A percentile compares a stretch with the other conserved stretches of the same genome.
These are phyloP conservation scores for Solanum etuberosum DNA, from an alignment of 257 asterid species.

Conservation along the genomic window DNA sequence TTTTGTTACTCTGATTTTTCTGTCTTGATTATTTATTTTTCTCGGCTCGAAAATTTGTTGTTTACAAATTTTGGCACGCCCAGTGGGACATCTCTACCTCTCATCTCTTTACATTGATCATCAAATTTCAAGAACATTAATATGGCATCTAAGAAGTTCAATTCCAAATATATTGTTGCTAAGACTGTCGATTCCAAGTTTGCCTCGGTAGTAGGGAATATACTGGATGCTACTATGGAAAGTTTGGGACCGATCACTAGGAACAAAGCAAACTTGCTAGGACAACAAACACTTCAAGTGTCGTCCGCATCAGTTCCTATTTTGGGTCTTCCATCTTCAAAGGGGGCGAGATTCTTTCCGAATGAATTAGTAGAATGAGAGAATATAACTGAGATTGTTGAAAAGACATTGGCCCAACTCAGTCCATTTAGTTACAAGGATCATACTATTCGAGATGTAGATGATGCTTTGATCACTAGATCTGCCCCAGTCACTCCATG, in stretches of 20 bases:
- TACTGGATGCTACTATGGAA: neutral
- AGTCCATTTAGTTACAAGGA: neutral
- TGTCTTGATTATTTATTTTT: neutral
- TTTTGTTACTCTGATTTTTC: neutral
- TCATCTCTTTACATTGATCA: neutral
- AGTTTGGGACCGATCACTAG: neutral
- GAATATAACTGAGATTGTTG: neutral
- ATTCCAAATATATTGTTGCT: neutral
- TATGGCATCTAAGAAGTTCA: neutral
- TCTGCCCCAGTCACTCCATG: neutral
- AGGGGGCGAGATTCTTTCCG: neutral
- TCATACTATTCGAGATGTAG: fast-evolving
- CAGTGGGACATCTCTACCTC: neutral
- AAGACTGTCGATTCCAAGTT: neutral
- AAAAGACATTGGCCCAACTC: neutral
- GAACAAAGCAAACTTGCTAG: neutral
- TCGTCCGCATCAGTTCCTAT: neutral
- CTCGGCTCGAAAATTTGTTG: neutral
- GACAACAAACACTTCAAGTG: neutral
- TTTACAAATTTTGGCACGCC: neutral
- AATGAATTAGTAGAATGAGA: neutral
- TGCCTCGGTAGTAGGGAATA: neutral
- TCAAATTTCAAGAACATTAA: neutral
- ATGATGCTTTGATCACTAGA: neutral
- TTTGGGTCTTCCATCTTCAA: neutral